Evolutionary conservation across 2,329 filamentous ascomycete species (phyloP).

Genomic region (Ramularia endophylla): DNA sequence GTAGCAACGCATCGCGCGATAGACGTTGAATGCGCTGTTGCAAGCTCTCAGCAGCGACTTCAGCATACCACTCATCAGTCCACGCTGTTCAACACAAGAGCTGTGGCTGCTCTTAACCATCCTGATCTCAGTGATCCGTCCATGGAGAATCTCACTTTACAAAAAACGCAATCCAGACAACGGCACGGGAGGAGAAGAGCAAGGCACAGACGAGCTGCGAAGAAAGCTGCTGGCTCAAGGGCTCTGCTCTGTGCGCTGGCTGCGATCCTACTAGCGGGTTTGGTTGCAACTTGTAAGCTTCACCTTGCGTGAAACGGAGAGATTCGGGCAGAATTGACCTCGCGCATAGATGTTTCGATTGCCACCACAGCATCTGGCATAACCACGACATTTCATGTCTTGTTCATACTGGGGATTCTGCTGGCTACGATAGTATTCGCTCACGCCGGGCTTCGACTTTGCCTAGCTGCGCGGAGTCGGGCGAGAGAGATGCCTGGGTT

Average conservation of each 20-base stretch:
- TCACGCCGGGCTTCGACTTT: conserved; percentile 68
- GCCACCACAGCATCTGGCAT: conserved; percentile 59
- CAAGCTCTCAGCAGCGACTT: conserved; percentile 15
- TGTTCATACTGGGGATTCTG: conserved; percentile 73
- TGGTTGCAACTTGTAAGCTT: conserved; percentile 30
- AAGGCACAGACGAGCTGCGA: conserved; percentile 6
- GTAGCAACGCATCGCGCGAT: conserved; percentile 4
- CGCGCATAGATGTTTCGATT: conserved; percentile 61
- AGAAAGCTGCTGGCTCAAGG: conserved; percentile 10
- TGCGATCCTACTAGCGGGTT: conserved; percentile 23
- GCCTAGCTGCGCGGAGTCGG: conserved; percentile 40
- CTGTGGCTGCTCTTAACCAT: conserved; percentile 25
- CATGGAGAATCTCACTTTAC: conserved; percentile 23
- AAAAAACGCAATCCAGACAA: conserved; percentile 20
- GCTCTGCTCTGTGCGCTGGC: conserved; percentile 20
- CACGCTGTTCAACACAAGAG: conserved; percentile 23
- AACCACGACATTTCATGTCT: conserved; percentile 67
- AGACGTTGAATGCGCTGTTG: conserved; percentile 16
- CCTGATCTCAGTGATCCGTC: conserved; percentile 27
- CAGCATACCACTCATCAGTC: conserved; percentile 19
- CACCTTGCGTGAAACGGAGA: no score
- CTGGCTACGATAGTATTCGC: conserved; percentile 72
- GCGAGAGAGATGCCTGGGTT: conserved; percentile 9
- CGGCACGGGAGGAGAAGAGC: conserved; percentile 6
- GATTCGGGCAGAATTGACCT: background rate